Evolutionary conservation across 2,329 filamentous ascomycete species (phyloP), one percentile per base, ranked within the genome.

Genomic region (Pseudocercospora ulei): DNA sequence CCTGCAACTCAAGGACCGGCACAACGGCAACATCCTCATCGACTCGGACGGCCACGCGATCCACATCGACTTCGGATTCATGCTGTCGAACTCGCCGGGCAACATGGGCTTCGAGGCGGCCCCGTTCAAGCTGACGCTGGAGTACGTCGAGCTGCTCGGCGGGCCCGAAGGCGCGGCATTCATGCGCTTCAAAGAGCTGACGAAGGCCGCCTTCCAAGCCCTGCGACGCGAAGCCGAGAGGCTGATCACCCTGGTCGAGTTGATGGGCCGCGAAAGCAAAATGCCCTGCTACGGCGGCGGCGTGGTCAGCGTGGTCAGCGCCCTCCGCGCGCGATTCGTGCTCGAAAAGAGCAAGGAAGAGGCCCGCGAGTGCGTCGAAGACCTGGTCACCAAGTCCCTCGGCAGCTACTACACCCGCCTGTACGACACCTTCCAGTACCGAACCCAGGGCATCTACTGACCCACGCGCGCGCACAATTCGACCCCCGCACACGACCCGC

Each of bases 21-120:
- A 90, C 59, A 90, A 90, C 56, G 83, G 83, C 38, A 90, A 90
- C 55, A 80, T 90, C 8, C 71, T 90, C 43, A 81, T 90, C 53
- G 83, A 88, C 60, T 85, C 82, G 54, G 79, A 84, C 59, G 83
- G 83, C 6, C 83, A 90, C 57, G 86, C 88, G 40, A 78, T 90
- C 44, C 83, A 90, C 57, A 90, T 90, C 45, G 83, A 90, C 61
- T 90, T 90, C 60, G 83, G 83, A 39, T 90, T 90, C 59, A 88
- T 90, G 81, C 68, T 90, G 20, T 87, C 81, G 30, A 90, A 90
- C 60, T 86, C 82, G 1, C 83, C 83, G 0, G 83, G 83, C 0
- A 81, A 78, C 5, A 82, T 90, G 56, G 82, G 82, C 2, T 90
- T 90, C 53, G 83, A 90, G 63, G 83, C 83, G 8, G 83, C 83